Conservation (phyloP, 2,329 filamentous ascomycete genomes). For the Aspergillus hortae region DNA sequence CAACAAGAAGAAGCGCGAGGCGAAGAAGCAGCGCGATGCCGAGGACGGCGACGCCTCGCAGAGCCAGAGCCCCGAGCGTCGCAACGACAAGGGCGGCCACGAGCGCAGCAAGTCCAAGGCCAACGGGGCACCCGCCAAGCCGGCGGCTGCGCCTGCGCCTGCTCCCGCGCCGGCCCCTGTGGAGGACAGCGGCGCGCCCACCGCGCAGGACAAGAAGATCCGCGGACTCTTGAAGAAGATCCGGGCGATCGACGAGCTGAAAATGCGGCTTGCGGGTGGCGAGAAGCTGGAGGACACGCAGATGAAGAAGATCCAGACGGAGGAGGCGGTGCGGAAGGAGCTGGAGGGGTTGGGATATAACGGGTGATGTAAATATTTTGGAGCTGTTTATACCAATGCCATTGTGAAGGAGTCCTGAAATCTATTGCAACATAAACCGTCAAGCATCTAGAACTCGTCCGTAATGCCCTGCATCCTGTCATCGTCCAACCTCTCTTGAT, state of each 20-base stretch:
- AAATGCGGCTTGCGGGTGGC: slow-evolving; percentile 90
- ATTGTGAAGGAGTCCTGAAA: too few relatives aligned
- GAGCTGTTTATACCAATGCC: too few relatives aligned
- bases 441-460: too few relatives aligned
- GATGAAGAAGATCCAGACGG: slow-evolving; percentile 95
- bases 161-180: slow-evolving; percentile 20
- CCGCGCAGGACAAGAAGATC: slow-evolving; percentile 89
- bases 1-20: slow-evolving; percentile 97
- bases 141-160: background rate
- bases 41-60: slow-evolving; percentile 49
- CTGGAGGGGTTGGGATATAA: slow-evolving; percentile 60
- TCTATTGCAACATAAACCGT: too few relatives aligned
- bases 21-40: slow-evolving; percentile 88
- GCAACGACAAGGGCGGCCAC: slow-evolving; percentile 50
- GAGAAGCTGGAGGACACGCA: slow-evolving; percentile 98
- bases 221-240: slow-evolving; percentile 94
- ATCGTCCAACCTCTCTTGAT: too few relatives aligned
- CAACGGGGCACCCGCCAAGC: slow-evolving; percentile 18
- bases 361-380: slow-evolving; percentile 19
- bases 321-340: slow-evolving; percentile 79
- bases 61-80: slow-evolving; percentile 62
- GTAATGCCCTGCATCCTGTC: too few relatives aligned
- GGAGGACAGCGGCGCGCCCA: slow-evolving; percentile 40
- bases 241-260: slow-evolving; percentile 92
- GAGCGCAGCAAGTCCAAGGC: slow-evolving; percentile 52